Percentiles rank a stretch among this genome's conserved stretches.
Conservation (phyloP, 2,329 filamentous ascomycete genomes). For the Sarocladium kiliense region DNA sequence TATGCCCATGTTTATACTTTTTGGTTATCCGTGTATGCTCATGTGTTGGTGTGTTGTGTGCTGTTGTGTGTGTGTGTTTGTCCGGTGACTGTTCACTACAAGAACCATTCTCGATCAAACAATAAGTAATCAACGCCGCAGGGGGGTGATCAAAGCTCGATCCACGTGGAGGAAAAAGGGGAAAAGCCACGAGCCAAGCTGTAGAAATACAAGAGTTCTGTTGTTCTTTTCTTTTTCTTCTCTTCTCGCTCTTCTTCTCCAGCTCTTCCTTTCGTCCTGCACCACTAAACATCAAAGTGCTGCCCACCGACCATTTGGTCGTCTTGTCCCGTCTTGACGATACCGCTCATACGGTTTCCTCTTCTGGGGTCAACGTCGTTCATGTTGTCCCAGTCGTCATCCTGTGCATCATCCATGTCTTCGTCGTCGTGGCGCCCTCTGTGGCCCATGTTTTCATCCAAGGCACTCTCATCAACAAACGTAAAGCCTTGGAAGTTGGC, state of each 20-base stretch:
- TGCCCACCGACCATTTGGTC: constrained; percentile 59
- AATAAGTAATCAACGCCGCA: neutral
- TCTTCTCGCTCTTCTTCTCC: too few relatives aligned
- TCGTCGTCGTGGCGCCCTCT: constrained; percentile 47
- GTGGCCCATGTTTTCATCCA: constrained; percentile 76
- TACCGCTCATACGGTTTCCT: constrained; percentile 59
- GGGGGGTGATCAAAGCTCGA: neutral
- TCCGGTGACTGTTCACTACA: neutral
- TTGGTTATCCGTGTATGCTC: neutral
- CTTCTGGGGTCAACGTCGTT: constrained; percentile 48
- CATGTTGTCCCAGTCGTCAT: constrained; percentile 56
- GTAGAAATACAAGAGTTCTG: constrained; percentile 7
- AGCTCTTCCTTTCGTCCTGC: neutral
- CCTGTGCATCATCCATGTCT: constrained; percentile 54
- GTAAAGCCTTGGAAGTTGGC: constrained; percentile 98
- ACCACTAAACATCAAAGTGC: constrained; percentile 57
- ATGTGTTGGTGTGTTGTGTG: neutral
- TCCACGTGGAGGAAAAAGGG: neutral
- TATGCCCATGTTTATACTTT: neutral
- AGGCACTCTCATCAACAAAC: constrained; percentile 94
- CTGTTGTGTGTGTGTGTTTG: neutral
- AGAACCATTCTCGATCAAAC: neutral
- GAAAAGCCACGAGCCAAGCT: neutral
- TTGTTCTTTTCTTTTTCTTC: neutral
- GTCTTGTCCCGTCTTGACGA: constrained; percentile 54